A percentile compares a stretch with the other conserved stretches of the same genome.
Conservation (phyloP, 2,329 filamentous ascomycete genomes). For the Hyphodiscus sp. region DNA sequence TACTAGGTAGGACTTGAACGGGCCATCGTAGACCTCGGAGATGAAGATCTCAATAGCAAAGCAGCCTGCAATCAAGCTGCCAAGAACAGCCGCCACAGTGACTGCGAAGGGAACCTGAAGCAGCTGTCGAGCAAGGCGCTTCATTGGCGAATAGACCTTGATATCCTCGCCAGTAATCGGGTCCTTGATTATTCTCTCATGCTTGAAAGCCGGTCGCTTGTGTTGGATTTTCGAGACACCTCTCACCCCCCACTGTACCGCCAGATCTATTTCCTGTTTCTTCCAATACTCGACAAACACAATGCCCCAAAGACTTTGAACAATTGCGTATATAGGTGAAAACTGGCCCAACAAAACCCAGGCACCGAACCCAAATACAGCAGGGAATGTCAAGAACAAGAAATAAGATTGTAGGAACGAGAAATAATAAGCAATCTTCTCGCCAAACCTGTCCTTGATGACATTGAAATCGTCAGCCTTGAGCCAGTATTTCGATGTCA, state of each 20-base stretch:
- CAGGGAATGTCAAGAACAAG: constrained; percentile 74
- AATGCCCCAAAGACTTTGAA: constrained; percentile 79
- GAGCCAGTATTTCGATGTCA: constrained; percentile 65
- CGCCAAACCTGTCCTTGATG: constrained; percentile 71
- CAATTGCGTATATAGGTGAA: constrained; percentile 71
- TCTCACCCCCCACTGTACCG: constrained; percentile 81
- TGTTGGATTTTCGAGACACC: constrained; percentile 77
- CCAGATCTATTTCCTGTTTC: constrained; percentile 80
- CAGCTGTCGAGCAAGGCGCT: constrained; percentile 56
- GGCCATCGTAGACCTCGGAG: constrained; percentile 85
- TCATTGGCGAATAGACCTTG: constrained; percentile 53
- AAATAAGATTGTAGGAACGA: constrained; percentile 92
- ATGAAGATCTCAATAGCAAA: constrained; percentile 96
- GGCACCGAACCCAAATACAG: constrained; percentile 66
- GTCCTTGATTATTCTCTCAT: constrained; percentile 71
- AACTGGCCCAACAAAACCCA: constrained; percentile 84
- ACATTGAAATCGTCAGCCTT: constrained; percentile 61
- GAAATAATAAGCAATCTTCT: constrained; percentile 90
- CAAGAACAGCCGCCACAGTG: constrained; percentile 63
- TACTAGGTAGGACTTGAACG: constrained; percentile 73
- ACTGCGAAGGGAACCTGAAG: constrained; percentile 71
- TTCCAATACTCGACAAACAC: constrained; percentile 96
- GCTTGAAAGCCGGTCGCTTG: constrained; percentile 69
- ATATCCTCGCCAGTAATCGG: constrained; percentile 63
- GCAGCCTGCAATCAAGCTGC: constrained; percentile 74